phyloP scores from a whole-genome alignment of 495 filamentous ascomycete genomes.

The Talaromyces trachyspermus region DNA sequence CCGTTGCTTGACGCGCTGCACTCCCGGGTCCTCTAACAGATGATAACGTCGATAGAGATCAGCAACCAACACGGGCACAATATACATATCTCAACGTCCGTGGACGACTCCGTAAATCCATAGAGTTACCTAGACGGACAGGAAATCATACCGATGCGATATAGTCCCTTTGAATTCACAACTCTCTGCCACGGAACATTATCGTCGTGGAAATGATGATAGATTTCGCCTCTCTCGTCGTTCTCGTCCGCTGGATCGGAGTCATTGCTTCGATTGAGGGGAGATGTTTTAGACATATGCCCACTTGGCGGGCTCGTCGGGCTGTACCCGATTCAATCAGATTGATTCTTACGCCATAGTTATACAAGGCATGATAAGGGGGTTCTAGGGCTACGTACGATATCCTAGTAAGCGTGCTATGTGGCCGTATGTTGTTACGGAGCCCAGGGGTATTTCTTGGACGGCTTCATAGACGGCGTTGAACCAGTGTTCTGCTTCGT shows the following conservation, averaged over 20 bases:
- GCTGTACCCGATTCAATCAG: conserved; percentile 31
- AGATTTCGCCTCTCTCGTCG: conserved; percentile 14
- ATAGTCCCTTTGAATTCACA: conserved; percentile 81
- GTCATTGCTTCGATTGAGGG: conserved; percentile 34
- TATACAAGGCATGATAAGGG: too few species aligned
- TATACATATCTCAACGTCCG: too few species aligned
- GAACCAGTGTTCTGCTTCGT: conserved; percentile 81
- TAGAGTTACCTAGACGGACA: conserved; percentile 8
- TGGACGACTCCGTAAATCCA: conserved; percentile 2
- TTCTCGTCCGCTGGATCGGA: conserved; percentile 4
- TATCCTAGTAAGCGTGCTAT: conserved; percentile 74
- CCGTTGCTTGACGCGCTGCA: conserved; percentile 60
- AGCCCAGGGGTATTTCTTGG: conserved; percentile 74
- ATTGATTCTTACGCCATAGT: conserved; percentile 1
- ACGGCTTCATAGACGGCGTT: conserved; percentile 75
- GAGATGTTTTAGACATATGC: conserved; percentile 80
- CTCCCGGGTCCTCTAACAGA: conserved; percentile 60
- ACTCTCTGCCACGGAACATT: conserved; percentile 96
- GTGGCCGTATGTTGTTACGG: conserved; percentile 83
- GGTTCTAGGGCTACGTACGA: conserved; percentile 47
- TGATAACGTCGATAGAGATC: too few species aligned
- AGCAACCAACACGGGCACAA: neutral
- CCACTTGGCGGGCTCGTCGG: conserved; percentile 73
- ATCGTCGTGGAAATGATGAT: conserved; percentile 51
- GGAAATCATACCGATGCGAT: conserved; percentile 59